A percentile compares a stretch with the other conserved stretches of the same genome.
Conservation (phyloP, 371 early-diverging fungal genomes). For the Mucor indicus region DNA sequence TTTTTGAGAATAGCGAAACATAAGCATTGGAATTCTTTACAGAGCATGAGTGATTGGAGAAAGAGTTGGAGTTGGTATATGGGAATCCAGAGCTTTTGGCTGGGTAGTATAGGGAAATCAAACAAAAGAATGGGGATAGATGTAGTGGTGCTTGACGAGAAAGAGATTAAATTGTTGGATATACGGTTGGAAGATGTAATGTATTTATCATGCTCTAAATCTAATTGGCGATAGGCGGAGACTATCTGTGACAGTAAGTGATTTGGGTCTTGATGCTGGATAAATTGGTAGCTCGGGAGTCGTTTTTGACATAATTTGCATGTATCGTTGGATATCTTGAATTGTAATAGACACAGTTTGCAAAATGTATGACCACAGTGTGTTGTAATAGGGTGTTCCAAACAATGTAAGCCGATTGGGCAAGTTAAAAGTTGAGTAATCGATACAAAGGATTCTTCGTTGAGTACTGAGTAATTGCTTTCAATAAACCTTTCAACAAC, state of each 20-base stretch:
- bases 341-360: slow-evolving; percentile 46
- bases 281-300: slow-evolving; percentile 25
- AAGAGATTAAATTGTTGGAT: no score
- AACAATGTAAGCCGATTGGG: slow-evolving; percentile 49
- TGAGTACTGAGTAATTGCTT: not conserved
- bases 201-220: not conserved
- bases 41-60: slow-evolving; percentile 3
- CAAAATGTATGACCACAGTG: slow-evolving; percentile 76
- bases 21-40: slow-evolving; percentile 3
- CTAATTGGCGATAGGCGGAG: no score
- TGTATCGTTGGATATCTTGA: slow-evolving; percentile 12
- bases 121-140: slow-evolving; percentile 6
- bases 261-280: slow-evolving; percentile 20
- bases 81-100: slow-evolving; percentile 18
- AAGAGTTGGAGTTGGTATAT: not conserved
- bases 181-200: not conserved
- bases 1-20: slow-evolving; percentile 16
- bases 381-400: slow-evolving; percentile 61
- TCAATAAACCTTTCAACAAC: no score
- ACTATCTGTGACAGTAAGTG: no score
- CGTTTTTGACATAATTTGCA: slow-evolving; percentile 23
- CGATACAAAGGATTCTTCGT: not conserved
- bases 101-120: slow-evolving; percentile 12
- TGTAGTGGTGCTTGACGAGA: not conserved
- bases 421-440: slow-evolving; percentile 26